Evolutionary conservation across 1,284 basidiomycete species (phyloP), one percentile per base, ranked within the genome.

Genomic region (Sporisorium iseilematis-ciliati): DNA sequence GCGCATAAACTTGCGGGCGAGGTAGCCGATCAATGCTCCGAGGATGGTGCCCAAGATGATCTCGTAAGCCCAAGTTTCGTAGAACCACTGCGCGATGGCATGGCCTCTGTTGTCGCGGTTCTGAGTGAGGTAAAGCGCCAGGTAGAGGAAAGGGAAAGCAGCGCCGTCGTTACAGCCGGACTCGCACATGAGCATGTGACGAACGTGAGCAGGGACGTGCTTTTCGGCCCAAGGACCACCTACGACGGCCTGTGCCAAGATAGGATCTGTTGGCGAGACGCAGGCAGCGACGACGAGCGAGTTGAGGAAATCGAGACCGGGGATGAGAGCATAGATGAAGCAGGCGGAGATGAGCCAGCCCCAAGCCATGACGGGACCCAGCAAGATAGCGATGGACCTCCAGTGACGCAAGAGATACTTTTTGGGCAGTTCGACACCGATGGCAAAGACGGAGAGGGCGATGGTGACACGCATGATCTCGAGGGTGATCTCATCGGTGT

Each of bases 161-260:
- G 87, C 84, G 31, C 84, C 84, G 51, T 83, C 81, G 85, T 97
- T 97, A 25, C 92, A 90, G 0, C 95, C 95, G 7, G 93, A 94
- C 86, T 98, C 95, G 1, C 94, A 94, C 3, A 93, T 90, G n/a
- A 97, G 87, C 60, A 97, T 89, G 86, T 98, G 94, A 41, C 95
- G 91, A 51, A 99, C 89, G 85, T 99, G 97, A 0, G 94, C 91
- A 0, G 96, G 96, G 18, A 99, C 96, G 81, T 99, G 96, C 84
- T 97, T 97, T 85, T 99, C 93, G 2, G 96, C 96, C 87, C 96
- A 99, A 86, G 94, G 96, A 57, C 97, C 96, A 82, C 97, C 96
- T 14, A 99, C 92, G 60, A 99, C 86, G 26, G 87, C 87, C 57
- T 88, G 87, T 0, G 88, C 86, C 70, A 88, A 82, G 67, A 87